Percentiles rank a stretch among this genome's conserved stretches.
These are phyloP conservation scores for Hortiboletus campestris DNA, from an alignment of 768 basidiomycete species.

Conservation along the genomic window DNA sequence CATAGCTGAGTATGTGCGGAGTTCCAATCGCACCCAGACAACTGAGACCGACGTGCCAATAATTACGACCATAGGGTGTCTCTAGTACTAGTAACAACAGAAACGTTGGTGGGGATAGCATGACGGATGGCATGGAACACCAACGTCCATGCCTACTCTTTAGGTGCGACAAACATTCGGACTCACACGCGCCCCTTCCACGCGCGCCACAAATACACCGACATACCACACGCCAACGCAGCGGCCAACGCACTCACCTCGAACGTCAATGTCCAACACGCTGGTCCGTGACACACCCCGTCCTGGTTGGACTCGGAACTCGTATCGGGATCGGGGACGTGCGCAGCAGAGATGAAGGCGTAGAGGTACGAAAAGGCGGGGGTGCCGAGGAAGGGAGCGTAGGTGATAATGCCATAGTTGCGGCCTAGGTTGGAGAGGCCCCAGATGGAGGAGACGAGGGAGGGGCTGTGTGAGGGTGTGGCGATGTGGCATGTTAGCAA, in stretches of 20 bases:
- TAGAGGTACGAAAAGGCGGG: conserved; percentile 78
- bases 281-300: conserved; percentile 50
- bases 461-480: conserved; percentile 39
- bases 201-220: conserved; percentile 54
- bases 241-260: conserved; percentile 45
- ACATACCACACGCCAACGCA: conserved; percentile 42
- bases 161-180: too few relatives aligned
- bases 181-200: conserved; percentile 58
- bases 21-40: too few relatives aligned
- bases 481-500: neutral
- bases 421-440: conserved; percentile 67
- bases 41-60: too few relatives aligned
- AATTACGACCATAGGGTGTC: too few relatives aligned
- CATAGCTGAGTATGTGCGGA: too few relatives aligned
- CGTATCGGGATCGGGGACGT: conserved; percentile 37
- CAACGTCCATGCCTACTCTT: too few relatives aligned
- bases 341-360: conserved; percentile 60
- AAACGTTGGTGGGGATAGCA: too few relatives aligned
- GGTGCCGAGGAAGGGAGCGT: conserved; percentile 74
- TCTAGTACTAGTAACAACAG: too few relatives aligned
- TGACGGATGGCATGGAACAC: too few relatives aligned
- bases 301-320: conserved; percentile 16
- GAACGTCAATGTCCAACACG: conserved; percentile 72
- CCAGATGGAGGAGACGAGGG: conserved; percentile 71
- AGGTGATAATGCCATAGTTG: conserved; percentile 74